Percentiles rank a stretch among this genome's conserved stretches.
phyloP scores from a whole-genome alignment of 371 early-diverging fungal genomes.

The Haplosporangium sp. region DNA sequence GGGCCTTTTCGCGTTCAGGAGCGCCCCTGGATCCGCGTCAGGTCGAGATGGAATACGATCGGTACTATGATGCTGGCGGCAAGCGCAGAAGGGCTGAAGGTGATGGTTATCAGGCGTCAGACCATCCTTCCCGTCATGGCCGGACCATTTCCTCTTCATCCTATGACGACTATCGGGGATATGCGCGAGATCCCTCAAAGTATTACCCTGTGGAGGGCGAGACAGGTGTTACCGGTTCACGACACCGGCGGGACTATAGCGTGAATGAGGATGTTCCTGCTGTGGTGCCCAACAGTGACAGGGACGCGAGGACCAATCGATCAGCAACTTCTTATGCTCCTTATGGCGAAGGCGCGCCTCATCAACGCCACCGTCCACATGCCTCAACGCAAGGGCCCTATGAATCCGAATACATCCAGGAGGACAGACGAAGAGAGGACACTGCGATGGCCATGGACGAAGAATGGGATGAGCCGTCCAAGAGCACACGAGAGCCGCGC shows the following conservation, averaged over 20 bases:
- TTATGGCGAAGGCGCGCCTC: too few relatives aligned
- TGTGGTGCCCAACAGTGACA: too few relatives aligned
- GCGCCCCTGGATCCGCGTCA: conserved; percentile 20
- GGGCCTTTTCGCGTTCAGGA: background rate
- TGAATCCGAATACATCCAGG: too few relatives aligned
- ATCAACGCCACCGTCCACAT: background rate
- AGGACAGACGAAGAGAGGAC: background rate
- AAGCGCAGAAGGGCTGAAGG: conserved; percentile 27
- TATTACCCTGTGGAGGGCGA: too few relatives aligned
- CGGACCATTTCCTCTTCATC: background rate
- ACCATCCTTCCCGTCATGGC: background rate
- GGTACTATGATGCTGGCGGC: conserved; percentile 45
- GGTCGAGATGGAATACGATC: conserved; percentile 47
- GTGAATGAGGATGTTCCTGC: too few relatives aligned
- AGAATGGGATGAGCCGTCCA: conserved; percentile 8
- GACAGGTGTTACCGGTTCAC: background rate
- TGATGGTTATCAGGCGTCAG: background rate
- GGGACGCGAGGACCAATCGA: too few relatives aligned
- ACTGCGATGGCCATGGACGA: conserved; percentile 3
- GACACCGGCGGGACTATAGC: conserved; percentile 3
- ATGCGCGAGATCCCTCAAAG: too few relatives aligned
- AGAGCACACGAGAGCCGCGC: conserved; percentile 16
- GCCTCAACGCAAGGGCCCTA: too few relatives aligned
- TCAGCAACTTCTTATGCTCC: too few relatives aligned
- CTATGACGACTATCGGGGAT: background rate